A percentile compares a stretch with the other conserved stretches of the same genome.
phyloP scores from a whole-genome alignment of 176 grass and related monocot species.

The Aegilops tauschii region DNA sequence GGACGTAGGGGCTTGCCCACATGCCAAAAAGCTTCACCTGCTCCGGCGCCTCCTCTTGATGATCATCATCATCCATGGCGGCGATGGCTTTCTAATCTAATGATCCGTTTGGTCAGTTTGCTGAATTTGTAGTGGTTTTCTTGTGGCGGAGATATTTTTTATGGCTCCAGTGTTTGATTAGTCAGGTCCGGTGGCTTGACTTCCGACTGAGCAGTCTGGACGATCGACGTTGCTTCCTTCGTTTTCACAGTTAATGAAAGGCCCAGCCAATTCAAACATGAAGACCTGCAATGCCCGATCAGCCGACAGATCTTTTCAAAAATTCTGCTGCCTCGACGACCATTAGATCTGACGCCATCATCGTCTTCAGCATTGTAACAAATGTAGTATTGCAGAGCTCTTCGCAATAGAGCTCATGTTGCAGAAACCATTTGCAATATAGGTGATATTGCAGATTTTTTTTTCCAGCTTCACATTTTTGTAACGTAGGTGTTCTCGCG shows the following conservation, averaged over 20 bases:
- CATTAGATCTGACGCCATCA: too few species aligned
- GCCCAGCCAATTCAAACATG: too few species aligned
- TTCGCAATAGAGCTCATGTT: too few species aligned
- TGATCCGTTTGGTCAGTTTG: not conserved
- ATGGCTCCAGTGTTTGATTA: not conserved
- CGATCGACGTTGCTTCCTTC: not conserved
- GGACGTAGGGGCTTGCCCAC: slow-evolving; percentile 43
- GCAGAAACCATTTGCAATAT: too few species aligned
- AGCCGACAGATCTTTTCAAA: too few species aligned
- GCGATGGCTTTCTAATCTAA: not conserved
- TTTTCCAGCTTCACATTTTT: too few species aligned
- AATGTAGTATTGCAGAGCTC: too few species aligned
- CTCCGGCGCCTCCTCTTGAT: not conserved
- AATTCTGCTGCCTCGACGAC: too few species aligned
- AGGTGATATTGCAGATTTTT: too few species aligned
- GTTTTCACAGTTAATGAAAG: not conserved
- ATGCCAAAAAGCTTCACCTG: slow-evolving; percentile 32
- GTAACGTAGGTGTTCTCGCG: too few species aligned
- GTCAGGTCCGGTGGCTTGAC: slow-evolving; percentile 2
- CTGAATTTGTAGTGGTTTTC: not conserved
- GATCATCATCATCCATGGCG: slow-evolving; percentile 22
- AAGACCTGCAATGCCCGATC: too few species aligned
- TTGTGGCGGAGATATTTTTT: not conserved
- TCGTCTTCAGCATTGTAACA: too few species aligned
- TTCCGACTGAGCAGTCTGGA: not conserved